Evolutionary conservation across 345 rosid species (phyloP).

Genomic region (Mercurialis annua): DNA sequence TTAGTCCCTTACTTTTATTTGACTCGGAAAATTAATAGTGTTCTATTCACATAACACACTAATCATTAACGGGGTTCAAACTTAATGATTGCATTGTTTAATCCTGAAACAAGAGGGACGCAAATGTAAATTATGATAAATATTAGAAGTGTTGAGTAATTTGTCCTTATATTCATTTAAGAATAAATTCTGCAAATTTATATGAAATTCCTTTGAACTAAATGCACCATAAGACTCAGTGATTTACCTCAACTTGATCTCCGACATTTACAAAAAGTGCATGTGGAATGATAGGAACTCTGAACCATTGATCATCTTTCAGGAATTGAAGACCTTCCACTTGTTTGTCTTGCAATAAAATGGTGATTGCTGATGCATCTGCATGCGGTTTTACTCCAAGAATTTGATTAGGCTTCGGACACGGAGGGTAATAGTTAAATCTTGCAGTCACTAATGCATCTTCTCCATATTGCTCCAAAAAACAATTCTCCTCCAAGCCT

Average conservation of each 20-base stretch:
- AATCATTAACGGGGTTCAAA: too few species aligned
- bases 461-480: conserved; percentile 46
- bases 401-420: conserved; percentile 51
- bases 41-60: too few species aligned
- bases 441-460: conserved; percentile 35
- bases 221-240: background rate
- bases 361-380: conserved; percentile 56
- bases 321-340: conserved; percentile 57
- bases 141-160: too few species aligned
- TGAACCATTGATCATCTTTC: conserved; percentile 47
- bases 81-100: too few species aligned
- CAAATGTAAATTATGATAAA: too few species aligned
- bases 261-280: conserved; percentile 51
- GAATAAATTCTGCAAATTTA: too few species aligned
- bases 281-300: conserved; percentile 43
- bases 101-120: too few species aligned
- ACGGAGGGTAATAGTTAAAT: conserved; percentile 58
- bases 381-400: conserved; percentile 56
- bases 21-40: too few species aligned
- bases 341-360: conserved; percentile 54
- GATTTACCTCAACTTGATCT: conserved; percentile 34
- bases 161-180: too few species aligned
- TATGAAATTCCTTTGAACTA: too few species aligned
- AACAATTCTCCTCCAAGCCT: conserved; percentile 40
- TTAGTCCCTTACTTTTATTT: too few species aligned